Evolutionary conservation across 495 filamentous ascomycete genomes (phyloP).

Genomic region (Penicillium cataractarum): DNA sequence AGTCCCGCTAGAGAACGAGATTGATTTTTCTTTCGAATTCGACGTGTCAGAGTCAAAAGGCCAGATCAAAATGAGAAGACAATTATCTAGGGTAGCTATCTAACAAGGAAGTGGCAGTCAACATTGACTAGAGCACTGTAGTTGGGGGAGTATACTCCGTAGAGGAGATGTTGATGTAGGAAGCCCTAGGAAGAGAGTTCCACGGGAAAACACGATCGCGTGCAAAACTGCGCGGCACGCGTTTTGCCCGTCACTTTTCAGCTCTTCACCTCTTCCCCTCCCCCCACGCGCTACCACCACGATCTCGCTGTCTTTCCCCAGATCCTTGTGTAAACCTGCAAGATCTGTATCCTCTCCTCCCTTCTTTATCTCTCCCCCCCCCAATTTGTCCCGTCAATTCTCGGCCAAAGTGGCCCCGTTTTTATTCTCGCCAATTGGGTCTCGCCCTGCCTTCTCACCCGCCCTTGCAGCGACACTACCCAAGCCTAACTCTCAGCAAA

Average conservation of each 20-base stretch:
- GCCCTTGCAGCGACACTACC: conserved; percentile 31
- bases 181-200: no score
- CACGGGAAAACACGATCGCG: conserved; percentile 18
- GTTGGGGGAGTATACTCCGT: not conserved
- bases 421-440: conserved; percentile 31
- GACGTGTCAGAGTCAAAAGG: not conserved
- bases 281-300: not conserved
- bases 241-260: conserved; percentile 12
- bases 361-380: not conserved
- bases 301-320: not conserved
- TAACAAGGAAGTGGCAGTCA: not conserved
- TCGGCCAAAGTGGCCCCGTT: conserved; percentile 21
- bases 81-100: not conserved
- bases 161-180: not conserved
- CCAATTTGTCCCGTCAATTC: not conserved
- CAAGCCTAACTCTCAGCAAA: conserved; percentile 21
- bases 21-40: not conserved
- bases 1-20: not conserved
- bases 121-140: not conserved
- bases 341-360: not conserved
- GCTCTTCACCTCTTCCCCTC: not conserved
- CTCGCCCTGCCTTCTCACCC: conserved; percentile 32
- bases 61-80: not conserved
- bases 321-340: not conserved
- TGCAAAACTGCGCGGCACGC: conserved; percentile 22